Evolutionary conservation across 139 green algal genomes (phyloP).

Genomic region (Mesotaenium endlicherianum): DNA sequence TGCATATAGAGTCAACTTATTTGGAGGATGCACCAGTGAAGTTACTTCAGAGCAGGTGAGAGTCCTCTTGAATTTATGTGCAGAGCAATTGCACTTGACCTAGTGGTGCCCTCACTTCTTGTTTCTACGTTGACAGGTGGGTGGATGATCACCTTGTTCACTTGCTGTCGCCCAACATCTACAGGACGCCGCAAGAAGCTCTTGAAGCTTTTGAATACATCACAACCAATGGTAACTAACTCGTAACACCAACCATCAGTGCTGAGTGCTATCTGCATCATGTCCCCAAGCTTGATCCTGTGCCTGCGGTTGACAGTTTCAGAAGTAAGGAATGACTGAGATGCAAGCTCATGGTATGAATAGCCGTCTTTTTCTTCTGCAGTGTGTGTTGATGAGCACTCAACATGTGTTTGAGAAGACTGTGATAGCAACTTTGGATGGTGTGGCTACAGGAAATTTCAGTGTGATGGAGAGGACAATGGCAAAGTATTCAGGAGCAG

Average conservation of each 20-base stretch:
- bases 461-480: constrained; percentile 44
- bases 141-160: constrained; percentile 90
- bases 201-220: constrained; percentile 63
- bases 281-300: no score
- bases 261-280: no score
- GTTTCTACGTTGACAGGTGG: constrained; percentile 62
- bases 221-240: constrained; percentile 46
- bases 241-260: no score
- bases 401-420: no score
- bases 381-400: no score
- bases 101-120: neutral
- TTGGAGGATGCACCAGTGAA: no score
- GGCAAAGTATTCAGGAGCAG: constrained; percentile 46
- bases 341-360: no score
- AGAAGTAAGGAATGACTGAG: no score
- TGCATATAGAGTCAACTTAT: no score
- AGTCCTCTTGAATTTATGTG: neutral
- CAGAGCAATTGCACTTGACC: neutral
- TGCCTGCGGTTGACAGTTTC: no score
- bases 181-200: constrained; percentile 77
- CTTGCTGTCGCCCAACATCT: constrained; percentile 97
- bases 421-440: neutral
- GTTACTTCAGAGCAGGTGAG: neutral
- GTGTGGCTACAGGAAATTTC: constrained; percentile 71
- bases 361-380: no score